phyloP scores from a whole-genome alignment of 2,329 filamentous ascomycete genomes.

The Microthyrium microscopicum region DNA sequence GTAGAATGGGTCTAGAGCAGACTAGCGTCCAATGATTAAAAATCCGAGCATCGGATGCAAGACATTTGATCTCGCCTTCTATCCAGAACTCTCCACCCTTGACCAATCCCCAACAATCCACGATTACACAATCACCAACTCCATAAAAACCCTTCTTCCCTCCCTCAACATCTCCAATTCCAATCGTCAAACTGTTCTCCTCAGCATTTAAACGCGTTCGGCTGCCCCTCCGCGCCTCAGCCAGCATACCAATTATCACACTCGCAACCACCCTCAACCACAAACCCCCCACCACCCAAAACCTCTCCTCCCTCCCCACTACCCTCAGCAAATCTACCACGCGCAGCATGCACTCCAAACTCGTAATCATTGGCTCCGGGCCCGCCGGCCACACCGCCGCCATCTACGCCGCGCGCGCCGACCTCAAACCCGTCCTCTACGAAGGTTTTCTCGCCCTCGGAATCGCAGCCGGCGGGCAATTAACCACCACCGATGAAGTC shows the following conservation, averaged over 20 bases:
- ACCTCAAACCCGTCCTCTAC: constrained; percentile 88
- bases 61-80: no score
- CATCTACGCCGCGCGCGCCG: constrained; percentile 86
- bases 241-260: constrained; percentile 55
- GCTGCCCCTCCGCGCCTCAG: constrained; percentile 52
- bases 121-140: no score
- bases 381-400: constrained; percentile 95
- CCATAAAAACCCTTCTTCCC: background rate
- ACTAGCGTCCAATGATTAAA: no score
- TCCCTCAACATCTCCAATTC: background rate
- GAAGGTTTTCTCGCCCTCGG: constrained; percentile 97
- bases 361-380: constrained; percentile 78
- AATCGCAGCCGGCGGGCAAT: constrained; percentile 86
- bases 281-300: constrained; percentile 29
- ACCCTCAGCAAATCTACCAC: constrained; percentile 14
- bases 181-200: constrained; percentile 80
- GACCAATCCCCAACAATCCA: no score
- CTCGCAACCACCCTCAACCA: constrained; percentile 55
- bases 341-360: constrained; percentile 75
- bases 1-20: no score
- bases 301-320: constrained; percentile 24
- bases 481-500: constrained; percentile 95
- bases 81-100: no score
- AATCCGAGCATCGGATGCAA: no score
- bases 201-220: constrained; percentile 52